Conservation (phyloP, 2,329 filamentous ascomycete species). For the Diaporthe velutina region DNA sequence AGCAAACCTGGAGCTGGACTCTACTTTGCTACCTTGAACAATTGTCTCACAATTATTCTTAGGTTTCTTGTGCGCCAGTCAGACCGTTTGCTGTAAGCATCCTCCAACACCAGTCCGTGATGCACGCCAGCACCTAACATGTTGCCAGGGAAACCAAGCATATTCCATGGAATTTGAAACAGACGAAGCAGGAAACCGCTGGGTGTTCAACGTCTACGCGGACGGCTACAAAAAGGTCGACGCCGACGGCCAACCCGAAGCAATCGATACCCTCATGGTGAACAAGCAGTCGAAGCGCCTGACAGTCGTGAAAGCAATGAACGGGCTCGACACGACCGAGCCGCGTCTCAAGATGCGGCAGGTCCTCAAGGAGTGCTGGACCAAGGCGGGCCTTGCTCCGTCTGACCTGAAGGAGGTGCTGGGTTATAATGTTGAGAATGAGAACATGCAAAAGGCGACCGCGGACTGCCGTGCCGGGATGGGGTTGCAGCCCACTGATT, state of each 20-base stretch:
- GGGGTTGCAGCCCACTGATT: not conserved
- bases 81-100: not conserved
- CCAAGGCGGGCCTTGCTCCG: not conserved
- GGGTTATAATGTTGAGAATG: not conserved
- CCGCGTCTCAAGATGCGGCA: conserved; percentile 15
- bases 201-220: not conserved
- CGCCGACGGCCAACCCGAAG: not conserved
- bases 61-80: not conserved
- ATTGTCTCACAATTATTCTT: not conserved
- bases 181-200: conserved; percentile 2
- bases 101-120: no score
- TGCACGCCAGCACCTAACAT: not conserved
- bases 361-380: conserved; percentile 17
- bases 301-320: not conserved
- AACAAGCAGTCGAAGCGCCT: conserved; percentile 5
- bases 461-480: not conserved
- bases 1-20: accelerated
- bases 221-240: not conserved
- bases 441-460: not conserved
- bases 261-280: not conserved
- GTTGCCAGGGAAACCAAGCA: not conserved
- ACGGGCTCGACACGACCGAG: conserved; percentile 12
- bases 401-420: not conserved
- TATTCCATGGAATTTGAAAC: not conserved
- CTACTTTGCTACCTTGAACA: no score